Percentiles rank a stretch among this genome's conserved stretches.
Evolutionary conservation across 1,284 basidiomycete species (phyloP).

Genomic region (Anthracocystis walkeri): DNA sequence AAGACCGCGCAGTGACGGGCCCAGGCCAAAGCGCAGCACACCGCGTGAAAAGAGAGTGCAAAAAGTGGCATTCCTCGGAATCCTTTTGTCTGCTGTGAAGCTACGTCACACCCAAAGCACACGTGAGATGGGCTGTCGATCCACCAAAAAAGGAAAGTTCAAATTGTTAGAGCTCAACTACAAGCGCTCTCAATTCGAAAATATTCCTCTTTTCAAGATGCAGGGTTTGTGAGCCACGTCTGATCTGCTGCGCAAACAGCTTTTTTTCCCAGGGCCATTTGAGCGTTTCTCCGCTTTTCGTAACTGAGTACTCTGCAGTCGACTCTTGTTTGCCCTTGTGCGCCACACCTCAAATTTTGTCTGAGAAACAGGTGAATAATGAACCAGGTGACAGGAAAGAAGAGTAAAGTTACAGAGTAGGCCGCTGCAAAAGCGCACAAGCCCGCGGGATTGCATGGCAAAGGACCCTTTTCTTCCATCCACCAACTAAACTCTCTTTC

Average conservation of each 20-base stretch:
- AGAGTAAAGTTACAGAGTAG: not conserved
- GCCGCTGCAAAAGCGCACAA: conserved; percentile 5
- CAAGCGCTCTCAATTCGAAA: no score
- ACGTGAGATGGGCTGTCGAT: no score
- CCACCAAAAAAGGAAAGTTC: no score
- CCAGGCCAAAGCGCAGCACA: not conserved
- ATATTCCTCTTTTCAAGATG: no score
- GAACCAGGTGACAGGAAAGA: not conserved
- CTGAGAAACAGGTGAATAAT: not conserved
- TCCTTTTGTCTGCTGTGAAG: no score
- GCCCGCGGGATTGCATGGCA: not conserved
- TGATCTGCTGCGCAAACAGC: no score
- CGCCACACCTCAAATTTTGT: not conserved
- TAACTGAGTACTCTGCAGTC: not conserved
- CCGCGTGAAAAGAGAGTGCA: conserved; percentile 1
- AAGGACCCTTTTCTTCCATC: conserved; percentile 8
- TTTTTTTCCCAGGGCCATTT: no score
- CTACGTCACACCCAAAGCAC: no score
- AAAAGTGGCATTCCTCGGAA: not conserved
- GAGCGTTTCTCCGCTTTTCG: not conserved
- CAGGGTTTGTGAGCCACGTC: no score
- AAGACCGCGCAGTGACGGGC: not conserved
- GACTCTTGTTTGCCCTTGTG: not conserved
- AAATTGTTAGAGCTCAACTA: no score
- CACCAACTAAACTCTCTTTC: not conserved